A percentile compares a stretch with the other conserved stretches of the same genome.
Evolutionary conservation across 2,329 filamentous ascomycete species (phyloP).

Genomic region (Parastagonospora avenae): DNA sequence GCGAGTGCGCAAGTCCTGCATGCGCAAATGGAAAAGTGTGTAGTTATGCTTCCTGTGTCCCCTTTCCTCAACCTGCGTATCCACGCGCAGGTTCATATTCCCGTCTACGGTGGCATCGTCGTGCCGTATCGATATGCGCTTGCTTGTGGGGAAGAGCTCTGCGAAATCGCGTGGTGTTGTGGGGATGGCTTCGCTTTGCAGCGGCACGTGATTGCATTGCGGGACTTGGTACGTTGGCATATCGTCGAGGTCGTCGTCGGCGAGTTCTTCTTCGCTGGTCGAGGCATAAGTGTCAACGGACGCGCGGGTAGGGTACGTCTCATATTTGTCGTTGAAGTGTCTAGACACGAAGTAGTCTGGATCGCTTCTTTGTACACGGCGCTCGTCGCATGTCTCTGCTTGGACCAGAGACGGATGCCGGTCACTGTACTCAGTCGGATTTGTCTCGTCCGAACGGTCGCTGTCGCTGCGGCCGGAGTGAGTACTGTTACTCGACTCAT

Average conservation of each 20-base stretch:
- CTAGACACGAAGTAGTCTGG: constrained; percentile 29
- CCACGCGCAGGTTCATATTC: constrained; percentile 94
- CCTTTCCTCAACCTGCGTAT: constrained; percentile 69
- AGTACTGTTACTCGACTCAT: constrained; percentile 41
- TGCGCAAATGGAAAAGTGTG: constrained; percentile 89
- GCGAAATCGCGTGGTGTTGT: constrained; percentile 84
- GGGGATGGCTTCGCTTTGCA: constrained; percentile 70
- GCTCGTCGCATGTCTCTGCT: constrained; percentile 36
- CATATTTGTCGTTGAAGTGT: constrained; percentile 18
- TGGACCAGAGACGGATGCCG: constrained; percentile 33
- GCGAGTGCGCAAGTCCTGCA: constrained; percentile 85
- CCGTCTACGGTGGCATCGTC: constrained; percentile 90
- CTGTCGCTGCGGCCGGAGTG: constrained; percentile 38
- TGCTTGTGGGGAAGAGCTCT: constrained; percentile 82
- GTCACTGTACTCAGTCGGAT: constrained; percentile 43
- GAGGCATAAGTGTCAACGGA: constrained; percentile 84
- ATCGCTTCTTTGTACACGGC: constrained; percentile 32
- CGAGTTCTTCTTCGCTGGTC: constrained; percentile 66
- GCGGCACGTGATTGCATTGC: constrained; percentile 64
- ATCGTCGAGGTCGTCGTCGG: constrained; percentile 52
- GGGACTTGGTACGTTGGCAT: constrained; percentile 62
- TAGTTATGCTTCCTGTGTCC: constrained; percentile 66
- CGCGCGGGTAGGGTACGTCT: constrained; percentile 48
- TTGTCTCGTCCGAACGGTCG: constrained; percentile 41
- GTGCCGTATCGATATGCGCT: constrained; percentile 81